Evolutionary conservation across 1,284 basidiomycete genomes (phyloP), one percentile per base, ranked within the genome.

Genomic region (Veloporphyrellus conicus): DNA sequence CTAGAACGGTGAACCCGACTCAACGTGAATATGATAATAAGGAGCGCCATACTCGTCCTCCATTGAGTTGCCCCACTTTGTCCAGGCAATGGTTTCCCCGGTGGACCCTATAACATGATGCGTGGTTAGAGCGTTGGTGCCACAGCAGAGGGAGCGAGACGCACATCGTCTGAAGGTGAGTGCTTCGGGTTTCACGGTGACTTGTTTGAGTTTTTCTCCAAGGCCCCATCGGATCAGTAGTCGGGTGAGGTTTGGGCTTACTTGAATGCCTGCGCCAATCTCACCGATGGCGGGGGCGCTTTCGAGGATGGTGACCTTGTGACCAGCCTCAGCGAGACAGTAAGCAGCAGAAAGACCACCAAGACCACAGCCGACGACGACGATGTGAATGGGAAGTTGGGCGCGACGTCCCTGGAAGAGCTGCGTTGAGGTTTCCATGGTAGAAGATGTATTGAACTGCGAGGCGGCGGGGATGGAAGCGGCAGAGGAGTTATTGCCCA

Each of bases 171-270:
- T 64, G 48, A 79, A 67, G 0, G 68, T 68, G 42, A 80, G 63
- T 3, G 64, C 68, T 12, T 66, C 58, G 0, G 77, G 75, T 36
- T 70, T 60, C 16, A 81, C 76, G 0, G 64, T 68, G 9, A 71
- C 49, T 40, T 68, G 57, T 28, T 70, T 62, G 18, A 81, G 61
- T 32, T 67, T 64, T 2, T 70, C 65, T 1, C 61, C 72, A 1
- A 80, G 63, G 5, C 78, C 79, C 79, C 79, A 82, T 8, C 74
- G 66, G 33, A 71, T 66, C 38, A 82, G 63, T 3, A 80, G 67
- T 10, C 76, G 67, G 14, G 69, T 70, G 14, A 77, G 51, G 53
- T 81, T 79, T 12, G 76, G 73, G 3, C 71, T 66, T 39, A 76
- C 61, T 59, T 76, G 73, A 39, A 76, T 77, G 8, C 75, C 75